These are phyloP conservation scores for Globisporangium viniferum DNA, from an alignment of 352 stramenopile genomes.

Conservation along the genomic window DNA sequence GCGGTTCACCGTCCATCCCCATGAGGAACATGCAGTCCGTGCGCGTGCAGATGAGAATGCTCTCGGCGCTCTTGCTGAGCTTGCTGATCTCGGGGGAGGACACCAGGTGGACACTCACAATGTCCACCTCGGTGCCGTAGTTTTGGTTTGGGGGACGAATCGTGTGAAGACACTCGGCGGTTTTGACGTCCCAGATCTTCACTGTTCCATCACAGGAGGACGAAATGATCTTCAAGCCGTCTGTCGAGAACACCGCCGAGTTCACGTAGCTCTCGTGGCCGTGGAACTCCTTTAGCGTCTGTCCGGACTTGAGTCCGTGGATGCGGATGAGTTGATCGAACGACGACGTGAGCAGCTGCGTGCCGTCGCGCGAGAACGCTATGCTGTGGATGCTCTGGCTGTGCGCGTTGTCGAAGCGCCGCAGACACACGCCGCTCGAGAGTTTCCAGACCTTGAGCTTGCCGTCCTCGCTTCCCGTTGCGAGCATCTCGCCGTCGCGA, in stretches of 20 bases:
- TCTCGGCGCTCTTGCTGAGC: conserved; percentile 35
- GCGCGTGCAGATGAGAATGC: conserved; percentile 87
- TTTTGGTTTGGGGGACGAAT: conserved; percentile 57
- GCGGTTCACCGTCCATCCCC: conserved; percentile 57
- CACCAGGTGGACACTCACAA: conserved; percentile 68
- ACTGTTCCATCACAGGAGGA: conserved; percentile 89
- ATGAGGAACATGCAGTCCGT: conserved; percentile 80
- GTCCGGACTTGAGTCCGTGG: conserved; percentile 90
- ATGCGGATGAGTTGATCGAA: conserved; percentile 91
- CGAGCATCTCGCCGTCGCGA: conserved; percentile 84
- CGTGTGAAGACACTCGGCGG: conserved; percentile 76
- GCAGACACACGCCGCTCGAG: conserved; percentile 84
- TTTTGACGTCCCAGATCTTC: conserved; percentile 89
- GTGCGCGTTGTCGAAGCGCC: conserved; percentile 87
- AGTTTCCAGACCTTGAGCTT: conserved; percentile 94
- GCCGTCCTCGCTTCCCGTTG: conserved; percentile 82
- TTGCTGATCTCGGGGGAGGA: conserved; percentile 26
- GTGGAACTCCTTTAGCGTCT: conserved; percentile 93
- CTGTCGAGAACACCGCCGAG: conserved; percentile 70
- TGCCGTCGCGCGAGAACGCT: conserved; percentile 87
- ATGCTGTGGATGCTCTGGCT: conserved; percentile 81
- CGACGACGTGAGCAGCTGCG: conserved; percentile 87
- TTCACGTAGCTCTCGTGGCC: conserved; percentile 93
- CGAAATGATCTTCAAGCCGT: conserved; percentile 81
- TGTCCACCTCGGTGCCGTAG: conserved; percentile 64